Evolutionary conservation across 495 filamentous ascomycete genomes (phyloP), one percentile per base, ranked within the genome.

Genomic region (Lindgomyces ingoldianus): DNA sequence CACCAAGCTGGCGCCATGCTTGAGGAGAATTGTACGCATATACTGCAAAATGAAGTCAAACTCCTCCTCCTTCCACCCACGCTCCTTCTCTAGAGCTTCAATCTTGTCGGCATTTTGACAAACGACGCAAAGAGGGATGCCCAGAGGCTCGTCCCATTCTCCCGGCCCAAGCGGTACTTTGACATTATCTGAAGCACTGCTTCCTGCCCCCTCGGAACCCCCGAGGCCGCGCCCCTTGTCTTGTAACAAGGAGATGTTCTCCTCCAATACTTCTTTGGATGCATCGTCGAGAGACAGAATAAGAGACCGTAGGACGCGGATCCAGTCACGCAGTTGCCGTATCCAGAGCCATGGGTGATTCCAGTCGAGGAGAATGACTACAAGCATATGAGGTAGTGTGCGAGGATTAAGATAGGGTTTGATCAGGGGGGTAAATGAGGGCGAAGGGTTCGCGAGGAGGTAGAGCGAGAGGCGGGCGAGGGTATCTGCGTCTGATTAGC

Each of bases 71-170:
- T 90, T 91, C 92, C 92, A 97, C 10, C 88, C 83, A 39, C 92
- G 87, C 21, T 91, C 90, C 70, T 87, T 89, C 77, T 97, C 93
- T 52, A 97, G 74, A 36, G 84, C 81, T 70, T 96, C 91, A 72
- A 96, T 96, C 71, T 88, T 90, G 71, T 96, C 91, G 29, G 93
- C 89, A 78, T 93, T 93, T 70, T 97, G 93, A 70, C 92, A 96
- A 30, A 97, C 91, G 30, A 96, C 88, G 76, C 91, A 96, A 60
- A 97, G 79, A 0, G 93, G 93, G 45, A 98, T 76, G 4, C 93
- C 93, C 12, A 98, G 79, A 1, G 85, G 89, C 72, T 96, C 92
- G 68, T 96, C 91, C 89, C 92, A 97, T 78, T 98, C 93, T 26
- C 93, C 93, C 8, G 89, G 89, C 9, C 93, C 93, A 27, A 95